Base-by-base conservation (phyloP, 2,329 filamentous ascomycete species). In the Chaetomium globosum region DNA sequence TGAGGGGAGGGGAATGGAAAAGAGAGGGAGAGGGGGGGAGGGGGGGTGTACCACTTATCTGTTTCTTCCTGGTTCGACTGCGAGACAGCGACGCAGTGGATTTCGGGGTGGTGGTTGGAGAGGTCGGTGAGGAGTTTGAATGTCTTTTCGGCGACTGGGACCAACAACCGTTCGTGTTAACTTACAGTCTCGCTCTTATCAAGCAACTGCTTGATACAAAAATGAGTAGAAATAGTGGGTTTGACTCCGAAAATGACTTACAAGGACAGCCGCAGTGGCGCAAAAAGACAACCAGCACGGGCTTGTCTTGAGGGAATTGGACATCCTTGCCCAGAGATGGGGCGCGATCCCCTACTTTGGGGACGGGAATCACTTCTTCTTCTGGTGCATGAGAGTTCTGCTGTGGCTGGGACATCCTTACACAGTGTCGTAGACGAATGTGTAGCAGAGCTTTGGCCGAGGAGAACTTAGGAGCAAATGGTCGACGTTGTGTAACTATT, bases 221-320 rank as follows among this genome's bases (percentile, higher is more conserved):
- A 51, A 13, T 48, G 13, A n/a, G 13, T 21, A 48, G 6, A 21
- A 48, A 48, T 36, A 52, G 26, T 57, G 56, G 54, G 21, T 16
- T 52, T 52, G 31, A 21, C 21, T 36, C 12, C 3, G 46, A 10
- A 19, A 12, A 39, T 36, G 36, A 60, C 60, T 73, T 82, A 89
- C 89, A 91, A 12, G 89, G 89, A 77, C 89, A 91, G 39, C 89
- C 89, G 74, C 89, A 92, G 74, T 92, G 89, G 39, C 89, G 81
- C 6, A 92, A 80, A 72, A 92, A 92, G 19, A 86, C 82, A 23
- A 92, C 77, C 1, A 92, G 74, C 0, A 83, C 85, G 0, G 86
- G 85, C 70, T 84, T 86, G 28, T 78, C 77, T 51, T 80, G 75
- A 0, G 84, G 82, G n/a, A 89, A 75, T 12, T 33, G 39, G n/a